Evolutionary conservation across 2,329 filamentous ascomycete genomes (phyloP).

Genomic region (Cercospora janseana): DNA sequence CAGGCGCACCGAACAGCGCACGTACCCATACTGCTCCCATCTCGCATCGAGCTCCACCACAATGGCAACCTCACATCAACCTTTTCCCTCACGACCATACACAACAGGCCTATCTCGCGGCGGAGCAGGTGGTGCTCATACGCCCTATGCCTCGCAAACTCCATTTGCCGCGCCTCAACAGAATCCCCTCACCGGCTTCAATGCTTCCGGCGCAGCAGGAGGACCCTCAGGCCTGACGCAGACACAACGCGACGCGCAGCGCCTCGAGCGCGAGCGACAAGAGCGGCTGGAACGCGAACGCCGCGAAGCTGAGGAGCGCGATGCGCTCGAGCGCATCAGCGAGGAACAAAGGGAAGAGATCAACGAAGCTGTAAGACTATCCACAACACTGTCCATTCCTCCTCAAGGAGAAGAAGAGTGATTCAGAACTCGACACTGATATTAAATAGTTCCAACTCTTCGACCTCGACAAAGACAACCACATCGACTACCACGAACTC

Average conservation of each 20-base stretch:
- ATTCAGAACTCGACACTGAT: not conserved
- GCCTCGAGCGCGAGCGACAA: constrained; percentile 43
- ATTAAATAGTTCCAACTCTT: constrained; percentile 79
- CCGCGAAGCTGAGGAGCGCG: constrained; percentile 45
- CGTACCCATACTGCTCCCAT: not conserved
- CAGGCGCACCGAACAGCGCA: not conserved
- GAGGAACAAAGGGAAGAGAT: constrained; percentile 94
- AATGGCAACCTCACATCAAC: constrained; percentile 57
- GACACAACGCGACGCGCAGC: constrained; percentile 44
- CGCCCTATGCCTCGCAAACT: constrained; percentile 35
- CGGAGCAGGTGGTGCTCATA: constrained; percentile 35
- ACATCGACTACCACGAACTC: constrained; percentile 97
- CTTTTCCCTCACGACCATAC: constrained; percentile 56
- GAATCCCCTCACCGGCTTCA: constrained; percentile 29
- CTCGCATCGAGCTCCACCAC: constrained; percentile 19
- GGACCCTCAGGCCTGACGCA: constrained; percentile 29
- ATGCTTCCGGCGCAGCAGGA: constrained; percentile 36
- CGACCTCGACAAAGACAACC: constrained; percentile 90
- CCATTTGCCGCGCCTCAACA: constrained; percentile 39
- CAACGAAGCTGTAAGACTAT: constrained; percentile 72
- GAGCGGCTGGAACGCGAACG: constrained; percentile 45
- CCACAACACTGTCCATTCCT: too few relatives aligned
- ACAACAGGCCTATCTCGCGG: constrained; percentile 46
- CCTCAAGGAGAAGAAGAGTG: not conserved
- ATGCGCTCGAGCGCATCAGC: constrained; percentile 58